A percentile compares a stretch with the other conserved stretches of the same genome.
Conservation (phyloP, 345 rosid species). For the Fremontodendron californicum region DNA sequence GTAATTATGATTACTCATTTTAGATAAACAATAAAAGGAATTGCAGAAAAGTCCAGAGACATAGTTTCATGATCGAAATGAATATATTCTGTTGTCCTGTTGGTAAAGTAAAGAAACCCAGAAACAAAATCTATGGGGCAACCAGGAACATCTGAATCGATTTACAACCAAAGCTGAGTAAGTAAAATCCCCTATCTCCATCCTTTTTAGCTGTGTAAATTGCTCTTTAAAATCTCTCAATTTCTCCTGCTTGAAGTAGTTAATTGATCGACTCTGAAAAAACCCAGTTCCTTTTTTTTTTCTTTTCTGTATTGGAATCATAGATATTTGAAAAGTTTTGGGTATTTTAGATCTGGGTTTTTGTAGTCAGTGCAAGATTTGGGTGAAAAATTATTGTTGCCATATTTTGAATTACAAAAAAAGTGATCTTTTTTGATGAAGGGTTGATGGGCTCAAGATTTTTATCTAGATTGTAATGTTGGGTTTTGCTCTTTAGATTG, state of each 20-base stretch:
- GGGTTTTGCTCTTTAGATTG: background rate
- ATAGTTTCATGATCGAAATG: background rate
- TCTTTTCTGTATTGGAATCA: background rate
- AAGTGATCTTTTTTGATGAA: background rate
- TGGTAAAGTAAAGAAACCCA: background rate
- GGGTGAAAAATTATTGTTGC: background rate
- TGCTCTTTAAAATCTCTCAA: background rate
- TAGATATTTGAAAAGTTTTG: background rate
- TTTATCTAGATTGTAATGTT: background rate
- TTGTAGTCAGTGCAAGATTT: background rate
- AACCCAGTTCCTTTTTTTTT: background rate
- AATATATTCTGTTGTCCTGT: background rate
- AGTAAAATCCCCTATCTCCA: background rate
- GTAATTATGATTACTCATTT: background rate
- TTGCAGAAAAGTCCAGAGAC: background rate
- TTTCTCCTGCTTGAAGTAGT: background rate
- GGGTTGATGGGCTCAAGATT: background rate
- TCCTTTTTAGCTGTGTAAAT: background rate
- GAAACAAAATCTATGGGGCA: background rate
- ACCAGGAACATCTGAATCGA: background rate
- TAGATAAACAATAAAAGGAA: background rate
- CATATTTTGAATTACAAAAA: background rate
- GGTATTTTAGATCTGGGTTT: slow-evolving; percentile 6
- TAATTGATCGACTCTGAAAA: background rate
- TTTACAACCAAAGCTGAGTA: background rate